Percentiles rank a stretch among this genome's conserved stretches.
These are phyloP conservation scores for Diatrype stigma DNA, from an alignment of 2,329 filamentous ascomycete species.

Conservation along the genomic window DNA sequence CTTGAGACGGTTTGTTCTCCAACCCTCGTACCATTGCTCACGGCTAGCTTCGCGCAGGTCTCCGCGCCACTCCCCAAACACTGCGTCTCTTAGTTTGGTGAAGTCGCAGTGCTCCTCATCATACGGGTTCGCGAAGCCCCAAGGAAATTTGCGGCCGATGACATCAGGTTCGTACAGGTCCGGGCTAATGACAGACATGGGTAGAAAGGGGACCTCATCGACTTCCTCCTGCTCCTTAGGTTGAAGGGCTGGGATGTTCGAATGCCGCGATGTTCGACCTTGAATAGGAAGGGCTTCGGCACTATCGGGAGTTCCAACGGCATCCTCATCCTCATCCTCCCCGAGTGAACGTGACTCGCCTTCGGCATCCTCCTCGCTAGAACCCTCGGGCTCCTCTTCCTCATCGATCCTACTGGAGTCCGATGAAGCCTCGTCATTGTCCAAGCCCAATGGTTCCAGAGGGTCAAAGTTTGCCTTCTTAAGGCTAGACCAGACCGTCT, in stretches of 20 bases:
- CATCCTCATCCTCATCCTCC: slow-evolving; percentile 24
- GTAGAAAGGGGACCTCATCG: slow-evolving; percentile 66
- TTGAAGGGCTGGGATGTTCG: slow-evolving; percentile 41
- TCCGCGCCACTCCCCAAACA: slow-evolving; percentile 89
- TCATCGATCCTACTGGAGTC: slow-evolving; percentile 52
- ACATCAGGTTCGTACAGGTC: slow-evolving; percentile 80
- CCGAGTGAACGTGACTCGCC: slow-evolving; percentile 16
- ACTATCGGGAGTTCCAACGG: slow-evolving; percentile 18
- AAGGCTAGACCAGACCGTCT: slow-evolving; percentile 81
- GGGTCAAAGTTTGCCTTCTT: slow-evolving; percentile 85
- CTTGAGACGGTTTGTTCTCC: slow-evolving; percentile 72
- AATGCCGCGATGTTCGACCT: slow-evolving; percentile 36
- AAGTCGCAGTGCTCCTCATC: slow-evolving; percentile 93
- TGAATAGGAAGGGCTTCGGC: slow-evolving; percentile 38
- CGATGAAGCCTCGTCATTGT: slow-evolving; percentile 58
- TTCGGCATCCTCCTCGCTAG: slow-evolving; percentile 17
- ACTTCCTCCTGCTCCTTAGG: slow-evolving; percentile 43
- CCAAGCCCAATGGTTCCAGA: slow-evolving; percentile 77
- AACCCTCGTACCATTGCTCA: slow-evolving; percentile 92
- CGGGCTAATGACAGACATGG: slow-evolving; percentile 89
- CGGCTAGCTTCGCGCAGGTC: slow-evolving; percentile 88
- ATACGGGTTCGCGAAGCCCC: slow-evolving; percentile 95
- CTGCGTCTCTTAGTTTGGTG: slow-evolving; percentile 78
- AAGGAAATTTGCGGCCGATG: slow-evolving; percentile 85
- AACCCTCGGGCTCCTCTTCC: slow-evolving; percentile 40